phyloP scores from a whole-genome alignment of 2,329 filamentous ascomycete species.

The Trichothecium roseum region DNA sequence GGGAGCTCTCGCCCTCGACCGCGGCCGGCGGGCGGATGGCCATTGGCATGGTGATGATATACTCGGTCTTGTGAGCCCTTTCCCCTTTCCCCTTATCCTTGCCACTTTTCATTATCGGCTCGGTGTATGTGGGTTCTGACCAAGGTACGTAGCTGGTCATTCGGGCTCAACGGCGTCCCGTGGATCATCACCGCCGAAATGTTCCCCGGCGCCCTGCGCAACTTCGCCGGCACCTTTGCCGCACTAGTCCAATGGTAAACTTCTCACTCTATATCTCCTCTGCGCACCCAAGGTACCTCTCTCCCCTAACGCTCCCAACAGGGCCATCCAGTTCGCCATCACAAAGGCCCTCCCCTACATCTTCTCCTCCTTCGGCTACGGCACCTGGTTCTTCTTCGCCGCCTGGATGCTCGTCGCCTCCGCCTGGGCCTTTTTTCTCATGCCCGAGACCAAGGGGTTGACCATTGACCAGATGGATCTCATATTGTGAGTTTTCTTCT shows the following conservation, averaged over 20 bases:
- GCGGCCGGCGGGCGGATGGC: slow-evolving; percentile 38
- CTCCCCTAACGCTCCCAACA: slow-evolving; percentile 1
- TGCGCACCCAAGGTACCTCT: no score
- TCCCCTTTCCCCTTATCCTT: no score
- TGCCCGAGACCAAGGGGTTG: slow-evolving; percentile 45
- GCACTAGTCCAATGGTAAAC: slow-evolving; percentile 26
- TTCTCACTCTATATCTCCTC: no score
- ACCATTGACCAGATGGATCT: slow-evolving; percentile 42
- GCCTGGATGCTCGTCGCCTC: slow-evolving; percentile 36
- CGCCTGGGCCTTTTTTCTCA: slow-evolving; percentile 38
- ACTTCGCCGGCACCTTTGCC: slow-evolving; percentile 28
- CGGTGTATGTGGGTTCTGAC: not conserved
- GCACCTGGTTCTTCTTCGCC: slow-evolving; percentile 48
- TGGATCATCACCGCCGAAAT: slow-evolving; percentile 35
- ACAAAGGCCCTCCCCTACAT: slow-evolving; percentile 34
- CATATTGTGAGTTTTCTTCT: slow-evolving; percentile 18
- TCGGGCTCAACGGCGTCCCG: slow-evolving; percentile 32
- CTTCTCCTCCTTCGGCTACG: slow-evolving; percentile 31
- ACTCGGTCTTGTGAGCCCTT: slow-evolving; percentile 37
- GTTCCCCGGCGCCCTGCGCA: slow-evolving; percentile 31
- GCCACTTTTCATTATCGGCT: no score
- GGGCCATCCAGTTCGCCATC: slow-evolving; percentile 30
- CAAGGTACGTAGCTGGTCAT: slow-evolving; percentile 24
- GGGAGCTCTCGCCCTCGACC: slow-evolving; percentile 27
- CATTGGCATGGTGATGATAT: slow-evolving; percentile 44